phyloP scores from a whole-genome alignment of 2,329 filamentous ascomycete species.

The Penicillium sp. region DNA sequence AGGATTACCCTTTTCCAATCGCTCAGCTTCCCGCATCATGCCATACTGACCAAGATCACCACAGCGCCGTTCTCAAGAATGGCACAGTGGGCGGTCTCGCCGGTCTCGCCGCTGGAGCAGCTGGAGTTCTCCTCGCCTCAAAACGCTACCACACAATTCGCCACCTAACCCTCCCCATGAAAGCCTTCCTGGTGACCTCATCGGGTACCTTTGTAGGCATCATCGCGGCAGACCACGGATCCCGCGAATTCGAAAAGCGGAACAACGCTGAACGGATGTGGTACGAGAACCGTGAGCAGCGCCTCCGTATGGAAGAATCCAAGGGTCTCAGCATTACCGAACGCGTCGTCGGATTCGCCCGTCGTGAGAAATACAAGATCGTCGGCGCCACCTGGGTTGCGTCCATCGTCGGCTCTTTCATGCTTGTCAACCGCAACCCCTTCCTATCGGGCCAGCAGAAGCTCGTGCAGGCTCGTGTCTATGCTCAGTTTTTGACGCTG shows the following conservation, averaged over 20 bases:
- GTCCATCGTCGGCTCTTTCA: slow-evolving; percentile 73
- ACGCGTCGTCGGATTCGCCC: slow-evolving; percentile 70
- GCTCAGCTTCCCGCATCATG: slow-evolving; percentile 3
- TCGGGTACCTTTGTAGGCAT: slow-evolving; percentile 83
- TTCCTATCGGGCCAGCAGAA: slow-evolving; percentile 78
- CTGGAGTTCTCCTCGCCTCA: slow-evolving; percentile 67
- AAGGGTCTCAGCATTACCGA: slow-evolving; percentile 59
- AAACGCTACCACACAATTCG: slow-evolving; percentile 77
- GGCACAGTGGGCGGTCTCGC: slow-evolving; percentile 71
- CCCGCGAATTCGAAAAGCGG: slow-evolving; percentile 68
- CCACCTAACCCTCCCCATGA: slow-evolving; percentile 82
- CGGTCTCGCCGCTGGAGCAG: slow-evolving; percentile 67
- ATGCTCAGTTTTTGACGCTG: slow-evolving; percentile 85
- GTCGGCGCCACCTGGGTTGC: slow-evolving; percentile 81
- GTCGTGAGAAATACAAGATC: slow-evolving; percentile 81
- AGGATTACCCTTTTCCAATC: slow-evolving; percentile 22
- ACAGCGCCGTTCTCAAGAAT: slow-evolving; percentile 71
- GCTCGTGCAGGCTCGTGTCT: slow-evolving; percentile 90
- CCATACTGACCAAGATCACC: slow-evolving; percentile 16
- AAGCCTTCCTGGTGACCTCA: slow-evolving; percentile 84
- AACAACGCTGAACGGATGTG: slow-evolving; percentile 69
- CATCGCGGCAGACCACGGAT: slow-evolving; percentile 76
- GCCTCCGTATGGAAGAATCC: slow-evolving; percentile 56
- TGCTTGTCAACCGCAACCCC: slow-evolving; percentile 73
- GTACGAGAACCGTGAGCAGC: slow-evolving; percentile 62